Evolutionary conservation across 805 yeast genomes (phyloP), one percentile per base, ranked within the genome.

Genomic region (Wickerhamomyces xylosicus): DNA sequence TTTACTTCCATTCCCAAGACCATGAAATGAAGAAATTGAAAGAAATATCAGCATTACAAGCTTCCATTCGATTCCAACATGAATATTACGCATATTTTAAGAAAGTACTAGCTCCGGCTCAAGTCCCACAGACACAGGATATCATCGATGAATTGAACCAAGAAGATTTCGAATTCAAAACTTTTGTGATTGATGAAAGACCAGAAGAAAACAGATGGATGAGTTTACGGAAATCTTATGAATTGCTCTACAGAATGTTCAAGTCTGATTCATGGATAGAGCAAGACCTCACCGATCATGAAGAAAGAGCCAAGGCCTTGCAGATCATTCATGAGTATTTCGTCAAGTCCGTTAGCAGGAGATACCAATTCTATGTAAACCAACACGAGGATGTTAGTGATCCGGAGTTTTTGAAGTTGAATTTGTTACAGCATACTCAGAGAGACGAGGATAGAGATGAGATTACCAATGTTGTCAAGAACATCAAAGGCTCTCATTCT

Each of bases 381-480:
- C 9, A 9, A 11, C 5, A 25, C 14, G 5, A 11, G 4, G 29
- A 8, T 13, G 29, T 25, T 7, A 25, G 29, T 13, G 29, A 25
- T 25, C 29, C 29, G 4, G 13, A 13, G 14, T 25, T 25, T n/a
- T 25, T 25, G 29, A 25, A 11, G 5, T 25, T 25, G 29, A 25
- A 25, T 25, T 10, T 25, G 5, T 25, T 25, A 11, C 29, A 25
- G 14, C 29, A 25, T 25, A 25, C 29, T 7, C 14, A 10, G 11
- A 4, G 36, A 34, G 36, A 9, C 8, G 14, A 33, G n/a, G 21
- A 19, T 33, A n/a, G 8, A 16, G 35, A 33, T 15, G 16, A 36
- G 35, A 19, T 16, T 11, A 17, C 34, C 33, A 41, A 41, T 31
- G 37, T 41, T 41, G 37, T 29, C n/a, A 25, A 25, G 29, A 25